Evolutionary conservation across 202 grass and related monocot genomes (phyloP).

Genomic region (Digitaria exilis): DNA sequence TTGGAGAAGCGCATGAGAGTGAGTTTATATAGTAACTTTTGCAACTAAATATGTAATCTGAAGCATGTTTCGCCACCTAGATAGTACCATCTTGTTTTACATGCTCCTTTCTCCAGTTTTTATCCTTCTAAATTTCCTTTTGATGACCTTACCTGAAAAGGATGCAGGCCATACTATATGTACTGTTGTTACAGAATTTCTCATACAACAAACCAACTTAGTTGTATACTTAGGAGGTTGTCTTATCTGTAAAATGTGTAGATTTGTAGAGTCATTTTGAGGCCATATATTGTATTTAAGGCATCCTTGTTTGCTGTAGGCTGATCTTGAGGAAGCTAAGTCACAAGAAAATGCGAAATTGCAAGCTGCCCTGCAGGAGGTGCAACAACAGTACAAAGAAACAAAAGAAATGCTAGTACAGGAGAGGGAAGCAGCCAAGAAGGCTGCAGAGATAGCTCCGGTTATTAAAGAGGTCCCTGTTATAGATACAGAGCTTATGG

Average conservation of each 20-base stretch:
- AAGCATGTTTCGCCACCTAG: conserved; percentile 8
- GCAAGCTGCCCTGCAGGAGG: conserved; percentile 80
- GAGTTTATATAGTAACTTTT: conserved; percentile 39
- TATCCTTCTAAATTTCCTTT: conserved; percentile 1
- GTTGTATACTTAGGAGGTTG: not conserved
- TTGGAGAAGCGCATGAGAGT: conserved; percentile 97
- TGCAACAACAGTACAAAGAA: conserved; percentile 88
- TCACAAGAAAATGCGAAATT: conserved; percentile 89
- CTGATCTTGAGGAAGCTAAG: conserved; percentile 90
- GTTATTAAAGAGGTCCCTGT: conserved; percentile 92
- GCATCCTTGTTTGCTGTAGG: conserved; percentile 49
- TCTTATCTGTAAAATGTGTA: conserved; percentile 7
- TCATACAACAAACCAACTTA: not conserved
- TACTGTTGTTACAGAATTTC: not conserved
- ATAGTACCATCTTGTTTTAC: conserved; percentile 14
- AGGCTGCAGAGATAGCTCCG: conserved; percentile 61
- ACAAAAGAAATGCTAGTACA: conserved; percentile 76
- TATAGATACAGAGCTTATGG: conserved; percentile 76
- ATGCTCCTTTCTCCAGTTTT: conserved; percentile 2
- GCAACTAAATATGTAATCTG: not conserved
- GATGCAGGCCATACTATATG: not conserved
- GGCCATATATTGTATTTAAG: conserved; percentile 29
- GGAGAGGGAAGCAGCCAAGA: conserved; percentile 71
- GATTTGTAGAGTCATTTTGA: not conserved
- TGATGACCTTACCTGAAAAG: conserved; percentile 18